Conservation (phyloP, 345 rosid species). For the Isatis tinctoria region DNA sequence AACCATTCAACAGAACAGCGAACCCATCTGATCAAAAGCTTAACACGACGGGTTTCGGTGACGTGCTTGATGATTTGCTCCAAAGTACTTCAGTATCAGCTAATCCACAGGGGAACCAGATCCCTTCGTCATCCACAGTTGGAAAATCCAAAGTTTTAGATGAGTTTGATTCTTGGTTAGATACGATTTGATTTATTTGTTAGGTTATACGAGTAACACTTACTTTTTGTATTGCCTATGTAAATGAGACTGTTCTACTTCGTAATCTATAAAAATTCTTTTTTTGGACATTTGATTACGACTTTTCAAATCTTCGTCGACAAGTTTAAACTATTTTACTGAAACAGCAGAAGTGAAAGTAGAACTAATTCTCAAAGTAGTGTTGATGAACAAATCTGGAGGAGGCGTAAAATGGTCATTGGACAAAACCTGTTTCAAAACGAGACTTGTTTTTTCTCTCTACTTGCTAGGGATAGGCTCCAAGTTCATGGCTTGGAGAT, state of each 20-base stretch:
- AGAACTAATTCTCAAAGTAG: not conserved
- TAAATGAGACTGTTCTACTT: not conserved
- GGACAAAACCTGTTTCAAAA: not conserved
- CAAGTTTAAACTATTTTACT: not conserved
- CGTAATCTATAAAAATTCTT: not conserved
- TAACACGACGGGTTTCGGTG: slow-evolving; percentile 29
- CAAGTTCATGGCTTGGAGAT: slow-evolving; percentile 61
- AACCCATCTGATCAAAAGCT: not conserved
- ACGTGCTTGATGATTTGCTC: slow-evolving; percentile 57
- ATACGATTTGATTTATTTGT: slow-evolving; percentile 45
- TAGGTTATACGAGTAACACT: not conserved
- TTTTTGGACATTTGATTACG: not conserved
- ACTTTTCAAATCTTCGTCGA: not conserved
- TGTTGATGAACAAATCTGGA: not conserved
- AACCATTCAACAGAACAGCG: not conserved
- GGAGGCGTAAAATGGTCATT: not conserved
- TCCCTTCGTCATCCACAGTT: slow-evolving; percentile 34
- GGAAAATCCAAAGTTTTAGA: slow-evolving; percentile 52
- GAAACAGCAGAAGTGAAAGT: not conserved
- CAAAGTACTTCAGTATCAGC: slow-evolving; percentile 40
- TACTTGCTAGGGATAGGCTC: slow-evolving; percentile 6
- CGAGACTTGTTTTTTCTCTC: not conserved
- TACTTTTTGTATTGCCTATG: not conserved
- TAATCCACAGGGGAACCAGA: slow-evolving; percentile 30
- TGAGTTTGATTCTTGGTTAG: slow-evolving; percentile 89